Evolutionary conservation across 345 rosid genomes (phyloP), one percentile per base, ranked within the genome.

Genomic region (Anastatica hierochuntica): DNA sequence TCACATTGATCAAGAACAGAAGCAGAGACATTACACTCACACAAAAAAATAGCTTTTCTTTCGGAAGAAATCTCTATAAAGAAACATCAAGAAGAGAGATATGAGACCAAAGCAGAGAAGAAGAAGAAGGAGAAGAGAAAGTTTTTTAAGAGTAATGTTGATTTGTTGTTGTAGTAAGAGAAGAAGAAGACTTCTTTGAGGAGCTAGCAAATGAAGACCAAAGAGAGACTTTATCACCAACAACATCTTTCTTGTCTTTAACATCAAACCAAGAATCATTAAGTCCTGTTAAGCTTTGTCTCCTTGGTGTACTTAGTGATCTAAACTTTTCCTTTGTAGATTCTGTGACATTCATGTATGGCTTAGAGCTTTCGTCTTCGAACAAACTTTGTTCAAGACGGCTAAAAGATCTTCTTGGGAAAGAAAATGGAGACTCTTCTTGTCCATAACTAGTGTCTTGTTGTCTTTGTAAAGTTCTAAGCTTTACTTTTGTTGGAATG

Each of bases 231-330:
- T 21, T 21, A 21, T 21, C 24, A 2, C 24, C n/a, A n/a, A n/a
- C n/a, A n/a, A n/a, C n/a, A n/a, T n/a, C 24, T 21, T 21, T 21
- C 24, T 21, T 21, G 3, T 67, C 36, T 33, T 38, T 49, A 3
- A 68, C 55, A 43, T 80, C 80, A 14, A 65, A 67, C 63, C 51
- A 72, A 30, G 73, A 26, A 33, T 82, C 14, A 60, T 56, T 31
- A 56, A 20, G 17, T 74, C 78, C n/a, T n/a, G n/a, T n/a, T 26
- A 65, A 58, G 7, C 82, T 75, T 55, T 82, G 96, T 55, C 80
- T 94, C 71, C 69, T 80, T 1, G 88, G 95, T 7, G 82, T 78
- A 78, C 97, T 90, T 64, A 76, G 56, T 10, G 94, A 90, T 75
- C 98, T 80, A 34, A 73, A 58, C 74, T 79, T 90, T 8, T 84